Conservation (phyloP, 257 asterid species). For the Apocynum venetum region DNA sequence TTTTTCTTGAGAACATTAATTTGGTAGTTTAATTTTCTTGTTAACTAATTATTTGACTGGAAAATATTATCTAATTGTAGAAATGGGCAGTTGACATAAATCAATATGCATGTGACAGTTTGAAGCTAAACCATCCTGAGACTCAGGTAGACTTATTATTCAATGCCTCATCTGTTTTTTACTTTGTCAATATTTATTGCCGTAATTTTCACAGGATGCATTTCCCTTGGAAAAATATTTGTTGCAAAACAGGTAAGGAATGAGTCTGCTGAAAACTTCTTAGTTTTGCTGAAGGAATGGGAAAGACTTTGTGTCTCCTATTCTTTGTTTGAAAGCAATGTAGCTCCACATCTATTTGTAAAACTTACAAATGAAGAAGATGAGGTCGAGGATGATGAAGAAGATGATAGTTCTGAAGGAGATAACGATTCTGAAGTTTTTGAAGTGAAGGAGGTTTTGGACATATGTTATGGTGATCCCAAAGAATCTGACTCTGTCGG, state of each 20-base stretch:
- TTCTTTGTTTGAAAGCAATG: conserved; percentile 27
- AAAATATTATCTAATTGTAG: conserved; percentile 25
- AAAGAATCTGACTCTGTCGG: conserved; percentile 18
- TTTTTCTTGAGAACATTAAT: background rate
- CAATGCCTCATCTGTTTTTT: background rate
- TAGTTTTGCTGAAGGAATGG: conserved; percentile 62
- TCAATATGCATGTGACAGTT: conserved; percentile 59
- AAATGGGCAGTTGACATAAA: conserved; percentile 94
- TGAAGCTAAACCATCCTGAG: conserved; percentile 68
- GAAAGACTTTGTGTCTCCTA: conserved; percentile 47
- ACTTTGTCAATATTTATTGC: background rate
- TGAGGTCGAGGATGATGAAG: conserved; percentile 27
- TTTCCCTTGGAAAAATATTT: background rate
- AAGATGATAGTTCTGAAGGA: conserved; percentile 17
- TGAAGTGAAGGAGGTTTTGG: conserved; percentile 54
- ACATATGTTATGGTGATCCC: conserved; percentile 61
- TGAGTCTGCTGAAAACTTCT: conserved; percentile 57
- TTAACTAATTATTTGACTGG: background rate
- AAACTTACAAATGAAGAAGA: conserved; percentile 12
- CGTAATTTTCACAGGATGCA: background rate
- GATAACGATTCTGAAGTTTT: conserved; percentile 30
- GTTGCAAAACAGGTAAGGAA: conserved; percentile 47
- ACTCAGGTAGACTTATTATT: conserved; percentile 48
- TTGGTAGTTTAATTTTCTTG: background rate
- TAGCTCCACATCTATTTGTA: conserved; percentile 17